These are phyloP conservation scores for Penicillium goetzii DNA, from an alignment of 495 filamentous ascomycete species.

Conservation along the genomic window DNA sequence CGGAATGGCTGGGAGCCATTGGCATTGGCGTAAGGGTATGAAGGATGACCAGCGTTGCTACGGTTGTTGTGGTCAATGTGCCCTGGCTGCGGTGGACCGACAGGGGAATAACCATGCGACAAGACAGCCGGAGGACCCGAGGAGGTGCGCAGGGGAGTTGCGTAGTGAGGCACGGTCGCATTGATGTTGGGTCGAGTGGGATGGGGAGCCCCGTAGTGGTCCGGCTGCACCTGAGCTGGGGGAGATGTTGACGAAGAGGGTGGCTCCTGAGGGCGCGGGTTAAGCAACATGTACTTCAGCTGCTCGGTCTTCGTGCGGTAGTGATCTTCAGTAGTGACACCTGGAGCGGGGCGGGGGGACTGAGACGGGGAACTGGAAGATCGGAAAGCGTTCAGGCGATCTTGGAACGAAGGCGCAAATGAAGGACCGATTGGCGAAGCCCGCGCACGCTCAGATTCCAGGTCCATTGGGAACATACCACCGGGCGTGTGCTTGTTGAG, in stretches of 20 bases:
- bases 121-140: conserved; percentile 42
- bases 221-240: conserved; percentile 15
- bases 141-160: conserved; percentile 41
- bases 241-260: conserved; percentile 36
- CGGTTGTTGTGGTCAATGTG: background rate
- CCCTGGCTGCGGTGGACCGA: conserved; percentile 18
- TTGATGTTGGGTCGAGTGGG: conserved; percentile 22
- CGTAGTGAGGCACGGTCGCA: conserved; percentile 38
- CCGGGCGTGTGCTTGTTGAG: conserved; percentile 41
- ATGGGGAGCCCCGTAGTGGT: conserved; percentile 19
- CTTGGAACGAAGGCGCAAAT: conserved; percentile 68
- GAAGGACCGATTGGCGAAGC: conserved; percentile 59
- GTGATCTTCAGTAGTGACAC: conserved; percentile 43
- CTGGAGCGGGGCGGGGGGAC: conserved; percentile 11
- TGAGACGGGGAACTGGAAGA: conserved; percentile 32
- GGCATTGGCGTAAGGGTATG: conserved; percentile 19
- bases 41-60: conserved; percentile 22
- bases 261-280: conserved; percentile 48
- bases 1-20: conserved; percentile 26
- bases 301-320: conserved; percentile 49
- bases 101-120: conserved; percentile 22
- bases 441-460: conserved; percentile 54
- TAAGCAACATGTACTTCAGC: conserved; percentile 52
- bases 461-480: conserved; percentile 67
- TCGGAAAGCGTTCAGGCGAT: conserved; percentile 63